Evolutionary conservation across 306 rosid species (phyloP).

Genomic region (Cyclanthera cordifolia): DNA sequence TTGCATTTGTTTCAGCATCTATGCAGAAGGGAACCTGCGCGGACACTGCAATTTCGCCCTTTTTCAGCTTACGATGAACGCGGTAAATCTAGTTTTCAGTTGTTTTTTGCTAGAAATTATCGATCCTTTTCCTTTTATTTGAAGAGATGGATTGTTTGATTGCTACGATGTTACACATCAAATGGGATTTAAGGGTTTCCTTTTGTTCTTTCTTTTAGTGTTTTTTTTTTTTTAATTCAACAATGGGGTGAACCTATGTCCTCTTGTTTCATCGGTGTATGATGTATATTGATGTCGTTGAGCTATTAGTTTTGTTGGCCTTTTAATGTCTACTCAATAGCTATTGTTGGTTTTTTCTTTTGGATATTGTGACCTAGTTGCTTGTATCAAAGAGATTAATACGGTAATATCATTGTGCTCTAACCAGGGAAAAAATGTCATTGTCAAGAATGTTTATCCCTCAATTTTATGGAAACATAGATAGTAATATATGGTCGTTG

Average conservation of each 20-base stretch:
- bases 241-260: too few species aligned
- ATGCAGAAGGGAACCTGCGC: conserved; percentile 30
- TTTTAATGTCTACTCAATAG: not conserved
- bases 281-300: too few species aligned
- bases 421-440: not conserved
- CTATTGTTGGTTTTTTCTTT: not conserved
- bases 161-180: not conserved
- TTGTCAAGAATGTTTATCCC: not conserved
- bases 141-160: not conserved
- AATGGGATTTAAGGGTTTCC: not conserved
- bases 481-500: too few species aligned
- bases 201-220: too few species aligned
- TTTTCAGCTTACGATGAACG: conserved; percentile 33
- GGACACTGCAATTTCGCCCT: conserved; percentile 33
- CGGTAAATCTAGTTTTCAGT: conserved; percentile 28
- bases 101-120: not conserved
- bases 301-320: too few species aligned
- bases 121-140: not conserved
- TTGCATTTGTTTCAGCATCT: conserved; percentile 29
- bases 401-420: not conserved
- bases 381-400: not conserved
- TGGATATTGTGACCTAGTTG: not conserved
- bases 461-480: not conserved
- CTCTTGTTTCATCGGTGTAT: too few species aligned
- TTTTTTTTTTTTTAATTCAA: too few species aligned